A percentile compares a stretch with the other conserved stretches of the same genome.
phyloP scores from a whole-genome alignment of 495 filamentous ascomycete species.

The Trichoderma virens region DNA sequence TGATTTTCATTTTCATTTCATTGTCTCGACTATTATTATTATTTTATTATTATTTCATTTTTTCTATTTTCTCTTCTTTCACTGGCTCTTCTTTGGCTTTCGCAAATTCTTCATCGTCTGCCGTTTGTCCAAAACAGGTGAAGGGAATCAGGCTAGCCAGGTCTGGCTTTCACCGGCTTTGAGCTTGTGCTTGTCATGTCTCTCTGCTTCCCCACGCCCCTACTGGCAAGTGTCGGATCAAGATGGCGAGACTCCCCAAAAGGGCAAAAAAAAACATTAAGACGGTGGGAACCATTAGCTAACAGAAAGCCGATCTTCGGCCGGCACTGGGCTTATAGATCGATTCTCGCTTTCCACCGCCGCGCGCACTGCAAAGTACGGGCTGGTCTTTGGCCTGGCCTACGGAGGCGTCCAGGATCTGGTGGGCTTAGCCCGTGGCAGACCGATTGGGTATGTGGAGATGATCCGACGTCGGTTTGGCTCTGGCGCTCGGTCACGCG shows the following conservation, averaged over 20 bases:
- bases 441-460: conserved; percentile 63
- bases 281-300: conserved; percentile 8
- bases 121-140: too few species aligned
- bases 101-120: too few species aligned
- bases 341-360: conserved; percentile 73
- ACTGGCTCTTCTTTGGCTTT: too few species aligned
- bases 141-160: neutral
- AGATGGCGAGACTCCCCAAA: neutral
- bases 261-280: neutral
- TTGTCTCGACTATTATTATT: neutral
- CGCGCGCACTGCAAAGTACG: conserved; percentile 74
- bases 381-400: conserved; percentile 64
- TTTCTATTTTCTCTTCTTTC: conserved; percentile 13
- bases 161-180: neutral
- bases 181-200: neutral
- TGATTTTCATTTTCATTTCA: neutral
- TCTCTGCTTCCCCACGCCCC: neutral
- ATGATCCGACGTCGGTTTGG: conserved; percentile 40
- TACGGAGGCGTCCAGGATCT: conserved; percentile 76
- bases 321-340: conserved; percentile 41
- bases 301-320: conserved; percentile 3
- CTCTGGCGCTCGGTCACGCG: conserved; percentile 1
- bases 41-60: neutral
- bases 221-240: conserved; percentile 2
- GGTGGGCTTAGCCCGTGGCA: conserved; percentile 47